A percentile compares a stretch with the other conserved stretches of the same genome.
phyloP scores from a whole-genome alignment of 108 stramenopile species.

The Pseudonitzschia multistriata region DNA sequence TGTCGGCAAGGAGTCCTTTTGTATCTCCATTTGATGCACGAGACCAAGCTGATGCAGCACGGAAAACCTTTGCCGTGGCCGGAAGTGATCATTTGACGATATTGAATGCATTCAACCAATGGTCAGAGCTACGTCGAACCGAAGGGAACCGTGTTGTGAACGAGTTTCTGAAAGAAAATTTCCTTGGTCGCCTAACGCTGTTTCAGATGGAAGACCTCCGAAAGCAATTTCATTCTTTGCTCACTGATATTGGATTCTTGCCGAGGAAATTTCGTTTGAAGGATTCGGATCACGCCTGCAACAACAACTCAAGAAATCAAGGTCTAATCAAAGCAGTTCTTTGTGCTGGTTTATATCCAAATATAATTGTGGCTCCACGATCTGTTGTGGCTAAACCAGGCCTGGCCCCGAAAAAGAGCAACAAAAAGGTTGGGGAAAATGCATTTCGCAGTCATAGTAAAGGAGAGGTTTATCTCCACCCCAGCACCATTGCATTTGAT shows the following conservation, averaged over 20 bases:
- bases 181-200: slow-evolving; percentile 61
- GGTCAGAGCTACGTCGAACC: slow-evolving; percentile 37
- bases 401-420: slow-evolving; percentile 14
- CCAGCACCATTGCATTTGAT: slow-evolving; percentile 61
- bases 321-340: slow-evolving; percentile 78
- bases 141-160: slow-evolving; percentile 41
- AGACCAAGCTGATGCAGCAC: slow-evolving; percentile 74
- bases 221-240: slow-evolving; percentile 60
- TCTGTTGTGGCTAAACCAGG: slow-evolving; percentile 18
- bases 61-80: slow-evolving; percentile 55
- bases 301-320: slow-evolving; percentile 52
- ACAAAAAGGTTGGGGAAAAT: slow-evolving; percentile 55
- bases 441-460: slow-evolving; percentile 55
- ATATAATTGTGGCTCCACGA: slow-evolving; percentile 75
- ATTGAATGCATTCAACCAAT: slow-evolving; percentile 71
- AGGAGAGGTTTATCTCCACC: slow-evolving; percentile 67
- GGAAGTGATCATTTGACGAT: slow-evolving; percentile 80
- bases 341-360: slow-evolving; percentile 87
- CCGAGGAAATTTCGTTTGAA: slow-evolving; percentile 30
- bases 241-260: slow-evolving; percentile 64
- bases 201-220: slow-evolving; percentile 71
- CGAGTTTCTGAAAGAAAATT: slow-evolving; percentile 69
- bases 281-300: slow-evolving; percentile 20
- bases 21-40: slow-evolving; percentile 73
- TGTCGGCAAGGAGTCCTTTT: slow-evolving; percentile 78